Percentiles rank a stretch among this genome's conserved stretches.
Evolutionary conservation across 805 yeast species (phyloP).

Genomic region (Wickerhamiella sorbophila): DNA sequence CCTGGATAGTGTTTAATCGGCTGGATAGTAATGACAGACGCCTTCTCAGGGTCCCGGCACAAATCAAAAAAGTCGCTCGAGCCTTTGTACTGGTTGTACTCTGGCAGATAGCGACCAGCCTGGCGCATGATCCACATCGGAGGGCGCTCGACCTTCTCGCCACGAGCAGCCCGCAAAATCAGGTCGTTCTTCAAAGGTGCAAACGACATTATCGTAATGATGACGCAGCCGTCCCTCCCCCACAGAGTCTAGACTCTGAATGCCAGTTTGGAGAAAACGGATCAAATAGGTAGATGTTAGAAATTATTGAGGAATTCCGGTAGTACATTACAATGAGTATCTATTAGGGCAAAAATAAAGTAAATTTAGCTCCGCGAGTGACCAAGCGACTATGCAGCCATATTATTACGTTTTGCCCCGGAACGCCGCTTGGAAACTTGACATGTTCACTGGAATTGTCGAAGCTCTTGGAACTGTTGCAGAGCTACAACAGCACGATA

Average conservation of each 20-base stretch:
- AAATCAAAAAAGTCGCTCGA: conserved; percentile 82
- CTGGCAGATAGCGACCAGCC: conserved; percentile 36
- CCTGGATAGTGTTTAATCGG: conserved; percentile 86
- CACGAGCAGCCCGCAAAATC: conserved; percentile 81
- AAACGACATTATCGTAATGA: conserved; percentile 28
- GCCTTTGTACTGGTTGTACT: conserved; percentile 80
- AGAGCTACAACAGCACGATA: conserved; percentile 35
- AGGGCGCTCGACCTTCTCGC: conserved; percentile 85
- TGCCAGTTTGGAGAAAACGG: too few species aligned
- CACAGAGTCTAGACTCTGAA: too few species aligned
- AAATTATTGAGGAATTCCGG: too few species aligned
- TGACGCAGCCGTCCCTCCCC: too few species aligned
- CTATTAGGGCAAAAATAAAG: too few species aligned
- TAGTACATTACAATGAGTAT: too few species aligned
- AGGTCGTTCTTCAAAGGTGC: conserved; percentile 79
- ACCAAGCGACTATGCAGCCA: too few species aligned
- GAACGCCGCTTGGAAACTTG: too few species aligned
- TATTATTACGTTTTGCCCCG: too few species aligned
- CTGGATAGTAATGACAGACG: conserved; percentile 87
- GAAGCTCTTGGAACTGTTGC: conserved; percentile 60
- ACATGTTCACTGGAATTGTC: conserved; percentile 95
- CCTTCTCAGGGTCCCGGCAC: conserved; percentile 90
- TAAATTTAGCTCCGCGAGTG: too few species aligned
- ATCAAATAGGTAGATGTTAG: too few species aligned
- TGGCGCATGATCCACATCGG: conserved; percentile 46